Evolutionary conservation across 2,329 filamentous ascomycete species (phyloP).

Genomic region (Colletotrichum graminicola): DNA sequence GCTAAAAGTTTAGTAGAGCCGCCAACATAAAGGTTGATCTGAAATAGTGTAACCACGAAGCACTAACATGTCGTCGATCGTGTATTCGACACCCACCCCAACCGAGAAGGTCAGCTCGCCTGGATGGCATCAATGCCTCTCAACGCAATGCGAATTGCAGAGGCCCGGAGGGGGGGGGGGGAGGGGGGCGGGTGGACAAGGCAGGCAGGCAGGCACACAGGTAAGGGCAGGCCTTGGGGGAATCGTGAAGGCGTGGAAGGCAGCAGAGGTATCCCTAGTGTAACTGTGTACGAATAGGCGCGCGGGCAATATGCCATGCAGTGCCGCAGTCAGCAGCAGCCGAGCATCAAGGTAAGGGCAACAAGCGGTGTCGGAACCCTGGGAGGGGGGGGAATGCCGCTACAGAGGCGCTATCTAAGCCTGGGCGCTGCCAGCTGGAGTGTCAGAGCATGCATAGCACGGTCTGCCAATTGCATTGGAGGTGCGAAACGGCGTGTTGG

Average conservation of each 20-base stretch:
- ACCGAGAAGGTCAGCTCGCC: too few species aligned
- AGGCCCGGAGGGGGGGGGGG: too few species aligned
- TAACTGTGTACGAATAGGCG: background rate
- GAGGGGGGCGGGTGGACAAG: too few species aligned
- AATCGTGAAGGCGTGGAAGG: background rate
- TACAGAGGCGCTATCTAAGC: background rate
- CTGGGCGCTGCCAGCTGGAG: background rate
- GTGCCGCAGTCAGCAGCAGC: background rate
- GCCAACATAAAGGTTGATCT: too few species aligned
- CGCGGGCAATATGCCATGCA: background rate
- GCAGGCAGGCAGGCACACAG: background rate
- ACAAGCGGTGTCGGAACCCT: constrained; percentile 6
- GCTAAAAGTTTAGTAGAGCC: too few species aligned
- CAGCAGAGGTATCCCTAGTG: background rate
- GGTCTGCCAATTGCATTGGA: background rate
- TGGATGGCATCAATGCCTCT: too few species aligned
- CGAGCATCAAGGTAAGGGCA: background rate
- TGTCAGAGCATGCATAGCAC: background rate
- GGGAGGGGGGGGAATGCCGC: background rate
- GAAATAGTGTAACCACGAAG: too few species aligned
- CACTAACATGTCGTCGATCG: too few species aligned
- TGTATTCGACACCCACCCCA: too few species aligned
- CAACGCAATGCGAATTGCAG: too few species aligned
- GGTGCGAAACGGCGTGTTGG: background rate
- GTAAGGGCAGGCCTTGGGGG: background rate